Evolutionary conservation across 495 filamentous ascomycete species (phyloP).

Genomic region (Penicillium desertorum): DNA sequence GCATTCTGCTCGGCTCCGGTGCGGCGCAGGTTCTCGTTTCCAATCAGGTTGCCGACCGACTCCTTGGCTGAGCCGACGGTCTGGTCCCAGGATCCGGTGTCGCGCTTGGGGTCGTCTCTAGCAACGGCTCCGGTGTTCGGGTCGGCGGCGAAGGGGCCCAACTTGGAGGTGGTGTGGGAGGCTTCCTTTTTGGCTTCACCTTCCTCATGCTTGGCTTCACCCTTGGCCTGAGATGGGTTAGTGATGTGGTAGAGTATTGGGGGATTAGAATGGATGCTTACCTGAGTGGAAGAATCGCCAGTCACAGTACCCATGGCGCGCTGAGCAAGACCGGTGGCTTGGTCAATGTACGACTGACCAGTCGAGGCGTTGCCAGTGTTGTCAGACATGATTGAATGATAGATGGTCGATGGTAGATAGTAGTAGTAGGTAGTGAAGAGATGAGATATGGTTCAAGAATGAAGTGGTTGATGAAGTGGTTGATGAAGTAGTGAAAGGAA

Average conservation of each 20-base stretch:
- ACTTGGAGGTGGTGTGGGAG: constrained; percentile 65
- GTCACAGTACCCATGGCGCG: constrained; percentile 68
- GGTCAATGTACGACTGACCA: constrained; percentile 77
- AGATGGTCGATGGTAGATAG: constrained; percentile 9
- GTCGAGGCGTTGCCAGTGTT: constrained; percentile 62
- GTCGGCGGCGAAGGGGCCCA: constrained; percentile 62
- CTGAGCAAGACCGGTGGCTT: constrained; percentile 71
- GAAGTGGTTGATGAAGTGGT: constrained; percentile 2
- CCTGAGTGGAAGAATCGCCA: constrained; percentile 69
- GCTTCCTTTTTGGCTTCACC: constrained; percentile 63
- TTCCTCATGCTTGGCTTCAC: constrained; percentile 58
- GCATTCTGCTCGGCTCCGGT: constrained; percentile 75
- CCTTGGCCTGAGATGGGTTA: constrained; percentile 38
- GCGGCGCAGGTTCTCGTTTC: constrained; percentile 70
- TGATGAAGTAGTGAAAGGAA: neutral
- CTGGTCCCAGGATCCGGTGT: constrained; percentile 78
- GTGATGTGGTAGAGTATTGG: neutral
- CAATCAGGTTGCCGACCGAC: constrained; percentile 69
- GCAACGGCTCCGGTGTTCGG: constrained; percentile 69
- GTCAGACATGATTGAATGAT: constrained; percentile 52
- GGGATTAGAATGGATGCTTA: constrained; percentile 26
- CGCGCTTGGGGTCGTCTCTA: constrained; percentile 70
- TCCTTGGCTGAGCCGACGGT: constrained; percentile 85
- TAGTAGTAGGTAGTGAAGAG: constrained; percentile 1
- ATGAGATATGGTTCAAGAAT: constrained; percentile 6